A percentile compares a stretch with the other conserved stretches of the same genome.
Evolutionary conservation across 768 basidiomycete genomes (phyloP).

Genomic region (Phanerochaete sordida): DNA sequence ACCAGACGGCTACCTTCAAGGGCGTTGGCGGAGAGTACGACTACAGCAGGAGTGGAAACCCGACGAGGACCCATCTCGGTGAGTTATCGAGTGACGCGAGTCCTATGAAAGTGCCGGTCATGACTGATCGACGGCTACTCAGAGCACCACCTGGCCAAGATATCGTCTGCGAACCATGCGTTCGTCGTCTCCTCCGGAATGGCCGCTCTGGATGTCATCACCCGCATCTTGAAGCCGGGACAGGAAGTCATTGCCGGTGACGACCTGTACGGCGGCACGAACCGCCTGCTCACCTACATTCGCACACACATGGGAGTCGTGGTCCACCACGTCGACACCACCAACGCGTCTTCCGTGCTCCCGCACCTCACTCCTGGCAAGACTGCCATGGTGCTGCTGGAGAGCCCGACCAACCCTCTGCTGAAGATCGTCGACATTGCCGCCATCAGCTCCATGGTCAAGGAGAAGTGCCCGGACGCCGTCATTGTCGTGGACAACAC

Average conservation of each 20-base stretch:
- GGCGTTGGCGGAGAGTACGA: slow-evolving; percentile 88
- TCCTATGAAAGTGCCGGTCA: not conserved
- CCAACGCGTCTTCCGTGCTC: slow-evolving; percentile 59
- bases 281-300: slow-evolving; percentile 89
- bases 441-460: slow-evolving; percentile 78
- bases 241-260: slow-evolving; percentile 95
- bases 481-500: slow-evolving; percentile 94
- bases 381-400: slow-evolving; percentile 93
- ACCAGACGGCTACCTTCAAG: slow-evolving; percentile 98
- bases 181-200: slow-evolving; percentile 96
- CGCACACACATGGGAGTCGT: slow-evolving; percentile 82
- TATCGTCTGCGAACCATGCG: slow-evolving; percentile 87
- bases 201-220: slow-evolving; percentile 95
- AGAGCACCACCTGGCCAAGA: slow-evolving; percentile 98
- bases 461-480: slow-evolving; percentile 76
- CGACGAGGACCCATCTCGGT: slow-evolving; percentile 95
- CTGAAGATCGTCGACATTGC: slow-evolving; percentile 93
- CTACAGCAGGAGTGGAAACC: slow-evolving; percentile 94
- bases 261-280: slow-evolving; percentile 96
- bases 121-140: slow-evolving; percentile 2
- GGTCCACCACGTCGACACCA: slow-evolving; percentile 94
- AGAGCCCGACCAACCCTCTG: slow-evolving; percentile 96
- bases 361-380: slow-evolving; percentile 66
- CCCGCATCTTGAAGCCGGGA: slow-evolving; percentile 92
- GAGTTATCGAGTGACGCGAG: slow-evolving; percentile 21